Evolutionary conservation across 305 asterid species (phyloP), one percentile per base, ranked within the genome.

Genomic region (Fraxinus nigra): DNA sequence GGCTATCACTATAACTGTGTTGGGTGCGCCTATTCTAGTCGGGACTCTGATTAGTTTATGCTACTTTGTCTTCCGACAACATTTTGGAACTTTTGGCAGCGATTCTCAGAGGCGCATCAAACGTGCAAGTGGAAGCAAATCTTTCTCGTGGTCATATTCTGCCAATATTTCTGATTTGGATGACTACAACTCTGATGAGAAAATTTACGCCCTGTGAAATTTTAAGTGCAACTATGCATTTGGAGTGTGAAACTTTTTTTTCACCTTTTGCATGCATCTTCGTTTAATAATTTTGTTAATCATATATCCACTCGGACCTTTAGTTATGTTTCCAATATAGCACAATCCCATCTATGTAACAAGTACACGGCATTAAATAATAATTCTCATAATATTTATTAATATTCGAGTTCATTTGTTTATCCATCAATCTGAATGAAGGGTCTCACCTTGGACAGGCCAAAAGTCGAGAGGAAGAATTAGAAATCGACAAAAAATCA

Each of bases 101-200:
- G 97, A 94, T 89, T 97, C 98, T 2, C 98, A 93, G 90, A 90
- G 98, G 35, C 89, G 97, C n/a, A 93, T 97, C 79, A 90, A 87
- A 80, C 86, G 98, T 81, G 89, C 95, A 0, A 93, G 95, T 30
- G 98, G 98, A 34, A 97, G 98, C 84, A 97, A 92, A 79, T 97
- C 99, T 3, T 97, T 94, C 82, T 97, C 99, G 1, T 94, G 97
- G 99, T 85, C 98, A 0, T 86, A 92, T 81, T 97, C 99, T 0
- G 93, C 91, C 6, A 88, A 93, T 82, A 81, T 93, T 63, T 93
- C 99, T 6, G 97, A 97, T 65, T 72, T 85, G 79, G 98, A 94
- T 65, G 99, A 94, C 46, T 91, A 92, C 77, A 91, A 97, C 81
- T 94, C 98, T 0, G 99, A 96, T 81, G 99, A 96, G 80, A 96